A percentile compares a stretch with the other conserved stretches of the same genome.
These are phyloP conservation scores for Prinsepia uniflora DNA, from an alignment of 306 rosid genomes.

Conservation along the genomic window DNA sequence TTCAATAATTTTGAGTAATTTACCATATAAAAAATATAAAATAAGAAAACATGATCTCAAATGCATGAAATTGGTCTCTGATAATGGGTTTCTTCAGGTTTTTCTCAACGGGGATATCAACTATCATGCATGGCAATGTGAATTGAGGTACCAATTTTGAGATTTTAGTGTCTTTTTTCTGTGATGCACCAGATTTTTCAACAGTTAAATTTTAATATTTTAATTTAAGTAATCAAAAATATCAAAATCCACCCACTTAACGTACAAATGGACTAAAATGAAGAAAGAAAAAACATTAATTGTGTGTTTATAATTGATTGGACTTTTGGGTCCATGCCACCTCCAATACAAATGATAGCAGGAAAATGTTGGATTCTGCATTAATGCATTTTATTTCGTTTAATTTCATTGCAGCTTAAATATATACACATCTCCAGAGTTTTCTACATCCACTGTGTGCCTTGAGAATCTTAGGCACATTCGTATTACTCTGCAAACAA, in stretches of 20 bases:
- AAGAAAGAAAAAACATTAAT: not conserved
- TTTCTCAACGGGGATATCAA: not conserved
- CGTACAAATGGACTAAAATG: not conserved
- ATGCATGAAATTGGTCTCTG: no score
- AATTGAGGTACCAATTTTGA: not conserved
- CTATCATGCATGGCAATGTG: not conserved
- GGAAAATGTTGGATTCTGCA: not conserved
- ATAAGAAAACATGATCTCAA: no score
- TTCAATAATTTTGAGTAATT: no score
- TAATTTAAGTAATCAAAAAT: no score
- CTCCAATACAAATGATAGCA: not conserved
- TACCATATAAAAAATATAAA: no score
- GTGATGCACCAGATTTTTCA: no score
- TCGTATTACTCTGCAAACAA: not conserved
- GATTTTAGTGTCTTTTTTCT: no score
- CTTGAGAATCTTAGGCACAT: not conserved
- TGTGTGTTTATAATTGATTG: not conserved
- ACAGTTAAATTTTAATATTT: no score
- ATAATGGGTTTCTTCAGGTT: not conserved
- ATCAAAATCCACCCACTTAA: no score
- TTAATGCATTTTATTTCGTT: not conserved
- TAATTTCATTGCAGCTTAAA: not conserved
- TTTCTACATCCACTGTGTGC: constrained; percentile 1
- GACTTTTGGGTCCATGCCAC: constrained; percentile 2
- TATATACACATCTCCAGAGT: not conserved